Percentiles rank a stretch among this genome's conserved stretches.
Evolutionary conservation across 305 asterid genomes (phyloP).

Genomic region (Fraxinus dipetala): DNA sequence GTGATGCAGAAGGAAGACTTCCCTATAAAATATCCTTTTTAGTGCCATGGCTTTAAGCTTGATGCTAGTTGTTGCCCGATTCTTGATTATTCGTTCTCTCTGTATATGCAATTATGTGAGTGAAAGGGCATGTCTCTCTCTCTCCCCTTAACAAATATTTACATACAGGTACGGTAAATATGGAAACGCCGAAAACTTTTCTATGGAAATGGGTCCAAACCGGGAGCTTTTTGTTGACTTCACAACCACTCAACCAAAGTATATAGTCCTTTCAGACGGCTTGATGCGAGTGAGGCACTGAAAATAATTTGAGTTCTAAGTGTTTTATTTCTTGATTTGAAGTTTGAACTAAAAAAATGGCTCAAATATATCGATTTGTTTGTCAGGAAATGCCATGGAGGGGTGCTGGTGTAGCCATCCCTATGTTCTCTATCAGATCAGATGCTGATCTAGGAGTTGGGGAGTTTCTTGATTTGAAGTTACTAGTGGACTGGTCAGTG

Average conservation of each 20-base stretch:
- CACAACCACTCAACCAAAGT: conserved; percentile 58
- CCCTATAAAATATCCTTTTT: conserved; percentile 88
- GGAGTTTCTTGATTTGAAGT: conserved; percentile 94
- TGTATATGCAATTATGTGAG: neutral
- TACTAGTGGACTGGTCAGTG: conserved; percentile 91
- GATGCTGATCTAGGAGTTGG: conserved; percentile 93
- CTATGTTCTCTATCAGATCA: conserved; percentile 92
- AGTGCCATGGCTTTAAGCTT: conserved; percentile 18
- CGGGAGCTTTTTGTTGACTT: conserved; percentile 65
- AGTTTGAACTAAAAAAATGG: conserved; percentile 2
- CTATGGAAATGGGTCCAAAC: conserved; percentile 70
- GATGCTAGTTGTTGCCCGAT: neutral
- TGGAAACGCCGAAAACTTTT: conserved; percentile 42
- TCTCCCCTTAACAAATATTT: conserved; percentile 48
- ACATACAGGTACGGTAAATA: conserved; percentile 85
- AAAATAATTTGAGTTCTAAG: neutral
- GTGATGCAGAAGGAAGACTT: conserved; percentile 66
- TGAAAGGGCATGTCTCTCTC: neutral
- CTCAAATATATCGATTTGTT: neutral
- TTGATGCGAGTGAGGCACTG: conserved; percentile 77
- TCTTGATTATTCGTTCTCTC: conserved; percentile 14
- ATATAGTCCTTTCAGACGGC: conserved; percentile 78
- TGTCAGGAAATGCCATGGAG: conserved; percentile 94
- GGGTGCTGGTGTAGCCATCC: conserved; percentile 94
- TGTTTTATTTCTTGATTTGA: conserved; percentile 5